Base-by-base conservation (phyloP, 1,284 basidiomycete species). In the Leccinum subatratum region DNA sequence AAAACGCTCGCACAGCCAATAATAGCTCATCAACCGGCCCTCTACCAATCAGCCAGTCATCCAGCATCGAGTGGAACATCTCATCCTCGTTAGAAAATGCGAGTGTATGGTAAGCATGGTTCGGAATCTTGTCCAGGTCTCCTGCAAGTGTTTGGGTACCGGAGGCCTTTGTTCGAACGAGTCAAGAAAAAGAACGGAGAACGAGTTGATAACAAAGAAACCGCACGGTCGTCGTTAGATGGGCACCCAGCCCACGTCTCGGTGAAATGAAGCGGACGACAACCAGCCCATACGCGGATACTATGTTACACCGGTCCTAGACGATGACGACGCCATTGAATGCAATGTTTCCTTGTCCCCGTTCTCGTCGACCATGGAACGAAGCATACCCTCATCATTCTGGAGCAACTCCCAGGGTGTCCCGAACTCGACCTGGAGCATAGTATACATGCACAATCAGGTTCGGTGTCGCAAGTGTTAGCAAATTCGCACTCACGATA, bases 361-460 rank as follows among this genome's bases (percentile, higher is more conserved):
- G 56, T 78, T 80, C 63, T 79, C 77, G 42, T 82, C 79, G 1
- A 87, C 84, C 32, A 87, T 75, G 39, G 82, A 77, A 11, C 81
- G 78, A 65, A 87, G 79, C 63, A 74, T 75, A 39, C 82, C 83
- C 57, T 78, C 75, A 62, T 81, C 75, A 58, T 82, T 80, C 58
- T 76, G 70, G 42, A 89, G 79, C 39, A 91, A 79, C 18, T 76
- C 78, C 39, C 77, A 72, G 0, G 89, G 90, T 25, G 80, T 77
- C 2, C 80, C 81, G 63, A 81, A 82, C 64, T 83, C 81, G 25
- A 65, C 63, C 67, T 68, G 18, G 42, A 65, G 64, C 8, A 28
- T 25, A 25, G 25, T 12, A 22, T 1, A 5, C 57, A 20, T 14
- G 4, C 16, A 7, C 0, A 34, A 42, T 62, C 34, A 20, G 16